Evolutionary conservation across 345 rosid genomes (phyloP).

Genomic region (Hibiscus mutabilis): DNA sequence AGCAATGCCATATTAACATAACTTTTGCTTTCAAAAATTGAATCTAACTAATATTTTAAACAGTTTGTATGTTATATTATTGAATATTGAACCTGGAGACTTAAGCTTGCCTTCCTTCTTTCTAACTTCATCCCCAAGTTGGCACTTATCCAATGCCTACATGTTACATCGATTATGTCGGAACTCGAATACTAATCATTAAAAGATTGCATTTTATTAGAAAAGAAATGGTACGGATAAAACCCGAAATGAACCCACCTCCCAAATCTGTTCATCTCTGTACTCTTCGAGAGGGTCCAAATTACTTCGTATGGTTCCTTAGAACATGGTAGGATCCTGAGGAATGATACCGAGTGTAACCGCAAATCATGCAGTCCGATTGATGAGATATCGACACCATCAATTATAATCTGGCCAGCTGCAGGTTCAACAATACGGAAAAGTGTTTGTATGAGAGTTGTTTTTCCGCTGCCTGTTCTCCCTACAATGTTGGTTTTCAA

Average conservation of each 20-base stretch:
- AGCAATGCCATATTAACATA: background rate
- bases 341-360: constrained; percentile 56
- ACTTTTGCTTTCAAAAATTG: too few relatives aligned
- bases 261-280: constrained; percentile 49
- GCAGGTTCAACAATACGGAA: constrained; percentile 57
- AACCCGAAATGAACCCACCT: constrained; percentile 18
- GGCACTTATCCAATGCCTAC: background rate
- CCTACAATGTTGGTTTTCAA: constrained; percentile 52
- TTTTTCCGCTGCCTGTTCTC: constrained; percentile 63
- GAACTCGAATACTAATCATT: background rate
- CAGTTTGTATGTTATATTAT: too few relatives aligned
- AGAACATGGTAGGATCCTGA: constrained; percentile 68
- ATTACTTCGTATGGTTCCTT: constrained; percentile 50
- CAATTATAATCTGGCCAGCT: constrained; percentile 46
- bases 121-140: background rate
- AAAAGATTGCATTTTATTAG: background rate
- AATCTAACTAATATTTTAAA: too few relatives aligned
- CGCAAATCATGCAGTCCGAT: constrained; percentile 60
- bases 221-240: background rate
- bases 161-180: background rate
- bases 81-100: too few relatives aligned
- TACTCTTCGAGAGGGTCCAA: constrained; percentile 60
- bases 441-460: constrained; percentile 55
- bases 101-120: background rate
- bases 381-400: constrained; percentile 38